Conservation (phyloP, 108 stramenopile genomes). For the Pseudonitzschia multistriata region DNA sequence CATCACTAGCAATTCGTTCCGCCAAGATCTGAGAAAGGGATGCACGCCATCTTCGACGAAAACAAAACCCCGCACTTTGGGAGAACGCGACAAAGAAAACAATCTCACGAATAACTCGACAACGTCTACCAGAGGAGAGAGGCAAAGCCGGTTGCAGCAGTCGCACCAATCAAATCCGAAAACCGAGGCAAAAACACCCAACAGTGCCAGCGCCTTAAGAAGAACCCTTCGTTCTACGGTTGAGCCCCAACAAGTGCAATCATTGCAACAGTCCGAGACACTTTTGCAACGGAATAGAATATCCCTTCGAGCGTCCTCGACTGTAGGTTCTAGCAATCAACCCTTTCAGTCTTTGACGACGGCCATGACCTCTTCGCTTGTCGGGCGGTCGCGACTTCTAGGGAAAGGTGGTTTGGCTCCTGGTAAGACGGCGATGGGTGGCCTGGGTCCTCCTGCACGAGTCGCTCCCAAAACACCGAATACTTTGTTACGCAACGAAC, state of each 20-base stretch:
- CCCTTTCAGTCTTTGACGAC: conserved; percentile 1
- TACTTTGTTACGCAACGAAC: conserved; percentile 36
- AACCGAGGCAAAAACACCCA: not conserved
- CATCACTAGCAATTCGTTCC: conserved; percentile 13
- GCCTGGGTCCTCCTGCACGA: conserved; percentile 27
- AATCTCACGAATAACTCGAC: not conserved
- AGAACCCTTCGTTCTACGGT: conserved; percentile 6
- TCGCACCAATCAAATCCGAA: not conserved
- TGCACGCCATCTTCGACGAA: conserved; percentile 8
- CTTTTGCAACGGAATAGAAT: not conserved
- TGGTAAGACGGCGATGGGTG: not conserved
- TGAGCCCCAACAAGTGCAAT: not conserved
- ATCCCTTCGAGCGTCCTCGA: not conserved
- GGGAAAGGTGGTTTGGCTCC: conserved; percentile 9
- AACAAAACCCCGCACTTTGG: not conserved
- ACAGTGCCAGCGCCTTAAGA: conserved; percentile 15
- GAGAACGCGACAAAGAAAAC: conserved; percentile 1
- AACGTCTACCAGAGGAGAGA: not conserved
- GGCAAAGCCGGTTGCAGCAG: not conserved
- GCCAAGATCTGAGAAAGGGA: conserved; percentile 13
- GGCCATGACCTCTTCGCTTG: conserved; percentile 1
- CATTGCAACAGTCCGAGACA: not conserved
- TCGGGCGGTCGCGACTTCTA: not conserved
- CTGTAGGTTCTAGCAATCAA: not conserved
- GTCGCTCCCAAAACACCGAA: conserved; percentile 42